Conservation (phyloP, 345 rosid genomes). For the Dipteronia dyeriana region DNA sequence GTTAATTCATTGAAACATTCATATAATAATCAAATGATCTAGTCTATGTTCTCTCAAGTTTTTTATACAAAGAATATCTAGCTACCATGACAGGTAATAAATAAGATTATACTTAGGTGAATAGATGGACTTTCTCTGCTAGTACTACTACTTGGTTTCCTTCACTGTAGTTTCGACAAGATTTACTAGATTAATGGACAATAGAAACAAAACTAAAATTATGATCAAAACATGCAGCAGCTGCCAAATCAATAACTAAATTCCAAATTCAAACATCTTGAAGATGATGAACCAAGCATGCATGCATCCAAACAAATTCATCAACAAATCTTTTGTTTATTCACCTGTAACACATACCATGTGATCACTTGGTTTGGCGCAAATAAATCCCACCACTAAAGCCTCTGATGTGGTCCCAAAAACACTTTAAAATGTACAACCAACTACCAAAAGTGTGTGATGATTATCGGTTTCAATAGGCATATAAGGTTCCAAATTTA, state of each 20-base stretch:
- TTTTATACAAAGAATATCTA: neutral
- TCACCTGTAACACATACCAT: too few species aligned
- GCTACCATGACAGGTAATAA: neutral
- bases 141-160: slow-evolving; percentile 33
- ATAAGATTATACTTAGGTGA: neutral
- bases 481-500: neutral
- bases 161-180: slow-evolving; percentile 69
- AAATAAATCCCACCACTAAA: too few species aligned
- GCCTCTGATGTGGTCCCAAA: too few species aligned
- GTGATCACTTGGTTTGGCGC: too few species aligned
- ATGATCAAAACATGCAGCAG: neutral
- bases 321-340: neutral
- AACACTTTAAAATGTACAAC: too few species aligned
- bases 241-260: neutral
- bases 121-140: neutral
- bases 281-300: neutral
- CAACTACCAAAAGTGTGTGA: too few species aligned
- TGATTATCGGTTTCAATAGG: too few species aligned
- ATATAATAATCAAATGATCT: neutral
- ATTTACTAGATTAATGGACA: slow-evolving; percentile 63
- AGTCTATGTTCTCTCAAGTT: neutral
- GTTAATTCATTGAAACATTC: too few species aligned
- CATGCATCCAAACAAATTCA: neutral
- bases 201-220: slow-evolving; percentile 1
- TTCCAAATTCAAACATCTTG: neutral